Base-by-base conservation (phyloP, 805 yeast species). In the Metschnikowia matae region DNA sequence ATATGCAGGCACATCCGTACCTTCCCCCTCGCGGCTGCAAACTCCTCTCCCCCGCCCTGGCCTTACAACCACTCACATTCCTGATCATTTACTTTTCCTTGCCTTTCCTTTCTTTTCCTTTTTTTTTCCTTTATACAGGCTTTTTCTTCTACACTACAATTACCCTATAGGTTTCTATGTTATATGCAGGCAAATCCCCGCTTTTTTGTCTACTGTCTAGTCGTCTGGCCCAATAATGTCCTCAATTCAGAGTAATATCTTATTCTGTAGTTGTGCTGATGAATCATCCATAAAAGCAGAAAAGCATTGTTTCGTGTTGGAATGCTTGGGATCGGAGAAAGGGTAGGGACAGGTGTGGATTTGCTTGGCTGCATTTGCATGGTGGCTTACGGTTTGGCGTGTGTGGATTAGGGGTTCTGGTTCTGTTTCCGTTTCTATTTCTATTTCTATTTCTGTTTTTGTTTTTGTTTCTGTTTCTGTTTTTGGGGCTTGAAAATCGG, bases 11-110 rank as follows among this genome's bases (percentile, higher is more conserved):
- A 10, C 23, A 15, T 21, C 21, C 43, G 43, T n/a, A 15, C 38
- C 38, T 15, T 34, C 38, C n/a, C 18, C 44, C n/a, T 31, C 44
- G 44, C 38, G 45, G 45, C 45, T 42, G 45, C 45, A 33, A 42
- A 42, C 31, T 14, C 17, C 44, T 18, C 10, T 14, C 40, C 15
- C 35, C 20, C 10, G 14, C 40, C 15, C 35, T 26, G 29, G 4
- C 29, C 29, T 26, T 26, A 26, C 29, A 8, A 26, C 29, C 29
- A 26, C 29, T 8, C 11, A 26, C 11, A 26, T 26, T 26, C 29
- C 29, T 26, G 11, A 11, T 26, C 11, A 8, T 8, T 4, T 26
- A n/a, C 14, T 32, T 37, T 40, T n/a, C 34, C 26, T 18, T 18
- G 3, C 20, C 3, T 3, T 18, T 18, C 20, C 20, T 2, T 18